Conservation (phyloP, 2,329 filamentous ascomycete genomes). For the Claviceps capensis region DNA sequence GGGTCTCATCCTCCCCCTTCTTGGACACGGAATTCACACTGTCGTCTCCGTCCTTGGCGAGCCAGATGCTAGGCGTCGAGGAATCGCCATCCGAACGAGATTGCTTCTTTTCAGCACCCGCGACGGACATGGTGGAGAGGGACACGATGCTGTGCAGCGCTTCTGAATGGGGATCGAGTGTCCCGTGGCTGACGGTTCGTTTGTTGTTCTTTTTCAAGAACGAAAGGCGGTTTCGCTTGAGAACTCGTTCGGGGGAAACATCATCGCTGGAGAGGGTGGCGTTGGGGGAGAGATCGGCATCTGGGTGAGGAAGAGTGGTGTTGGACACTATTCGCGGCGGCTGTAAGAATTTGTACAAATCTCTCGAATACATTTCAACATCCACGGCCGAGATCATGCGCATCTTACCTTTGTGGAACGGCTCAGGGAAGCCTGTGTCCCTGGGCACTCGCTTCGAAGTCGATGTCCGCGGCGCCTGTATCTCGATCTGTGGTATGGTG, state of each 20-base stretch:
- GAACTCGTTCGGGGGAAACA: constrained; percentile 27
- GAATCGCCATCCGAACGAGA: constrained; percentile 10
- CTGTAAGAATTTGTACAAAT: background rate
- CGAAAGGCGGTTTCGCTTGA: constrained; percentile 30
- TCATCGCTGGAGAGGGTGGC: constrained; percentile 44
- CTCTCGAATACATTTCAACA: background rate
- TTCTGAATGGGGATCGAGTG: constrained; percentile 24
- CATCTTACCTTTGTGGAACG: constrained; percentile 31
- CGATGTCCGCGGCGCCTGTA: constrained; percentile 14
- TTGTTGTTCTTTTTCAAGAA: constrained; percentile 34
- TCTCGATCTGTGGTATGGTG: constrained; percentile 12
- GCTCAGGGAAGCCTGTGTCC: constrained; percentile 39
- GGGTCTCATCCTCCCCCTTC: constrained; percentile 19
- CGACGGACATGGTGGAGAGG: constrained; percentile 15
- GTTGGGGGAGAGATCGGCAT: constrained; percentile 42
- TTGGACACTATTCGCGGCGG: constrained; percentile 29
- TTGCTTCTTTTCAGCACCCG: constrained; percentile 11
- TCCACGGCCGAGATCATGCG: too few relatives aligned
- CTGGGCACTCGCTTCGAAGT: constrained; percentile 16
- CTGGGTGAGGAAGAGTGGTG: constrained; percentile 48
- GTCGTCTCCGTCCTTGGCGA: constrained; percentile 25
- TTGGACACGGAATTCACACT: constrained; percentile 18
- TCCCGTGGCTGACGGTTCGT: constrained; percentile 32
- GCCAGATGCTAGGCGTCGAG: constrained; percentile 16
- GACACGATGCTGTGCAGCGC: constrained; percentile 20